Evolutionary conservation across 306 rosid genomes (phyloP).

Genomic region (Citrullus amarus): DNA sequence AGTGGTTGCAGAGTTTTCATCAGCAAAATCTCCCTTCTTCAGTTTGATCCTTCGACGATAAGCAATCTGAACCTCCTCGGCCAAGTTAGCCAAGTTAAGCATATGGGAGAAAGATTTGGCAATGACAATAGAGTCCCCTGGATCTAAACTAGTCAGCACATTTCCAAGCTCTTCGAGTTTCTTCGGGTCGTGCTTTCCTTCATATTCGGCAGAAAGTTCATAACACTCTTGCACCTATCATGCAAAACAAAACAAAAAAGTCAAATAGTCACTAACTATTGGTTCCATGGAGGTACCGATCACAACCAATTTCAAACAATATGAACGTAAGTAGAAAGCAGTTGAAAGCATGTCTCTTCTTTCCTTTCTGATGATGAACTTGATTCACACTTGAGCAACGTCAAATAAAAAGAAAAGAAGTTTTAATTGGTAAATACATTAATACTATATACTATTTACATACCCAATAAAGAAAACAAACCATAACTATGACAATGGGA

Average conservation of each 20-base stretch:
- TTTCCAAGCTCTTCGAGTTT: slow-evolving; percentile 85
- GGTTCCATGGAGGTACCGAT: not conserved
- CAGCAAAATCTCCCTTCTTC: slow-evolving; percentile 77
- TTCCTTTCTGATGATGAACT: not conserved
- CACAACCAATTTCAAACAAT: not conserved
- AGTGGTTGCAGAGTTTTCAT: slow-evolving; percentile 83
- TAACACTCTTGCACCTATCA: slow-evolving; percentile 85
- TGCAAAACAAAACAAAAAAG: not conserved
- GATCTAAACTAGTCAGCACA: slow-evolving; percentile 73
- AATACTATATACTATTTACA: not conserved
- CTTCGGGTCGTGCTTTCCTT: slow-evolving; percentile 69
- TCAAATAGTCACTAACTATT: not conserved
- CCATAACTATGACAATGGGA: not conserved
- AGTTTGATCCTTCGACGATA: slow-evolving; percentile 75
- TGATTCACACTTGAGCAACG: not conserved
- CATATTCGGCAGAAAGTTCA: slow-evolving; percentile 95
- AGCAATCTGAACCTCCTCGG: slow-evolving; percentile 98
- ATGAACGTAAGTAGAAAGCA: not conserved
- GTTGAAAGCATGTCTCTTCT: not conserved
- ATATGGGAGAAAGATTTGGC: slow-evolving; percentile 89
- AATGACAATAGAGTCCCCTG: slow-evolving; percentile 90
- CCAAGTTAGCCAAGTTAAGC: slow-evolving; percentile 99
- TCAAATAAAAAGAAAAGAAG: not conserved
- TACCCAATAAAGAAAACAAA: not conserved
- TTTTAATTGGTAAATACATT: not conserved